Conservation (phyloP, 768 basidiomycete genomes). For the Trametes elegans region DNA sequence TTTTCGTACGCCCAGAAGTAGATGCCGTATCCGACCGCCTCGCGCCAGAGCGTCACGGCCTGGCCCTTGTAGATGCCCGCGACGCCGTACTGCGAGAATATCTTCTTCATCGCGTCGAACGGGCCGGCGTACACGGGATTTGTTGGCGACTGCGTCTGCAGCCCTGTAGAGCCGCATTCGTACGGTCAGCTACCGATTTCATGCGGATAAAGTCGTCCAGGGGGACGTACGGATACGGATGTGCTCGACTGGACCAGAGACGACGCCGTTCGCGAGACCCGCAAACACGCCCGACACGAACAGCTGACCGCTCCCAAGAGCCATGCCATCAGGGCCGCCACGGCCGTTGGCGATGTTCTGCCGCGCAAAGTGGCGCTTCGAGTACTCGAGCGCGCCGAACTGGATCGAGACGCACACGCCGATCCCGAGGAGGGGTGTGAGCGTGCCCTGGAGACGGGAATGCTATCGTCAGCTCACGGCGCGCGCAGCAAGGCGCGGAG, state of each 20-base stretch:
- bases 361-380: constrained; percentile 74
- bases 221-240: constrained; percentile 80
- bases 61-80: constrained; percentile 93
- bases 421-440: constrained; percentile 88
- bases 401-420: constrained; percentile 96
- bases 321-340: constrained; percentile 66
- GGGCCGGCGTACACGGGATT: constrained; percentile 83
- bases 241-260: constrained; percentile 96
- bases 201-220: neutral
- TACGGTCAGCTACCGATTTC: neutral
- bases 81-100: constrained; percentile 71
- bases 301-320: constrained; percentile 62
- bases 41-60: constrained; percentile 80
- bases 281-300: constrained; percentile 78
- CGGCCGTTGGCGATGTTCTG: constrained; percentile 56
- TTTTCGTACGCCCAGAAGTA: constrained; percentile 96
- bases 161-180: constrained; percentile 43
- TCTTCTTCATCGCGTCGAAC: constrained; percentile 84
- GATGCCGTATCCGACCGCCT: constrained; percentile 76
- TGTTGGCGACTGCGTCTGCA: constrained; percentile 85
- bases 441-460: constrained; percentile 63
- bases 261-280: constrained; percentile 87
- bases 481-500: neutral
- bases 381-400: constrained; percentile 84
- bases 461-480: constrained; percentile 1